phyloP scores from a whole-genome alignment of 805 yeast genomes.

The Barnettozyma pratensis region DNA sequence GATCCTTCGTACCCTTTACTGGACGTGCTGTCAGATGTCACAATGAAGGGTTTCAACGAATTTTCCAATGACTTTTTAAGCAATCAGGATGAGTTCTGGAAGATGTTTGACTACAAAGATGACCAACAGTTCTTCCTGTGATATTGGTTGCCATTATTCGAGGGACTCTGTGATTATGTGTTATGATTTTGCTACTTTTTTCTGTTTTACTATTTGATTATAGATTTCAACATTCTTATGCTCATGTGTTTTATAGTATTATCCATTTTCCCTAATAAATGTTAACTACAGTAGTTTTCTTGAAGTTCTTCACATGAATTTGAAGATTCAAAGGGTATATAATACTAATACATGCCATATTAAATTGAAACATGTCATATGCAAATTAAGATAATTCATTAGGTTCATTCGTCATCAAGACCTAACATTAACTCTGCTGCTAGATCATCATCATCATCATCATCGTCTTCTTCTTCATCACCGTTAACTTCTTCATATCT shows the following conservation, averaged over 20 bases:
- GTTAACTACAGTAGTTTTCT: too few species aligned
- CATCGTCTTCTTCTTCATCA: slow-evolving; percentile 17
- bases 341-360: slow-evolving; percentile 1
- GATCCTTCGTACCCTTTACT: slow-evolving; percentile 11
- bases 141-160: neutral
- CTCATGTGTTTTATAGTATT: too few species aligned
- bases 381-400: neutral
- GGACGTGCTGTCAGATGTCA: slow-evolving; percentile 22
- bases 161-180: too few species aligned
- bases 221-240: too few species aligned
- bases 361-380: neutral
- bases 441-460: slow-evolving; percentile 26
- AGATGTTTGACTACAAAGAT: slow-evolving; percentile 22
- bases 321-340: too few species aligned
- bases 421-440: slow-evolving; percentile 29
- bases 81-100: slow-evolving; percentile 23
- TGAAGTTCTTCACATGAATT: too few species aligned
- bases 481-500: slow-evolving; percentile 23
- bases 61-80: slow-evolving; percentile 11
- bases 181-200: too few species aligned
- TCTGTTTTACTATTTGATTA: too few species aligned
- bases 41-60: slow-evolving; percentile 21
- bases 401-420: slow-evolving; percentile 17
- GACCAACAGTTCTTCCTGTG: slow-evolving; percentile 23
- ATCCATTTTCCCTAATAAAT: too few species aligned